Evolutionary conservation across 179 eudicot genomes (phyloP).

Genomic region (Beta corolliflora): DNA sequence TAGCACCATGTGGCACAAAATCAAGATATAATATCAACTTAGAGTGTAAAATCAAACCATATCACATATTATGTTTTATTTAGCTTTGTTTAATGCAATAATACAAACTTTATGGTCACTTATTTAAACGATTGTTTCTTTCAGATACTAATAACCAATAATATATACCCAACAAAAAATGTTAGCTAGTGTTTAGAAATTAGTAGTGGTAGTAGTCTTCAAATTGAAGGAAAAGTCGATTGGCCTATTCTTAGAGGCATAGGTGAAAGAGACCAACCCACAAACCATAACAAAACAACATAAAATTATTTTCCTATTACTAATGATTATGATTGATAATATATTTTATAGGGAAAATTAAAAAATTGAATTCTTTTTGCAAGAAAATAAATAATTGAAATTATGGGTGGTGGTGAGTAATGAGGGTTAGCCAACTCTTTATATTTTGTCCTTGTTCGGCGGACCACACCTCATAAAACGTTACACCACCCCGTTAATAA

Average conservation of each 20-base stretch:
- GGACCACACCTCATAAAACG: constrained; percentile 26
- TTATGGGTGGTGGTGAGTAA: constrained; percentile 29
- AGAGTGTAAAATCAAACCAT: constrained; percentile 15
- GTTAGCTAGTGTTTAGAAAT: background rate
- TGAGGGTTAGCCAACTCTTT: constrained; percentile 1
- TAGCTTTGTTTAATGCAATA: too few species aligned
- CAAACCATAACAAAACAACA: background rate
- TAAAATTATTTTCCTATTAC: constrained; percentile 2
- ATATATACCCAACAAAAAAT: constrained; percentile 2
- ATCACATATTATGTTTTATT: constrained; percentile 9
- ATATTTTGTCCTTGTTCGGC: constrained; percentile 34
- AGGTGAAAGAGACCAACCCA: constrained; percentile 17
- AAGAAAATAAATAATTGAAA: background rate
- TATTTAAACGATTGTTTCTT: background rate
- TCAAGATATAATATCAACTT: constrained; percentile 6
- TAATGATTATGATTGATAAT: background rate
- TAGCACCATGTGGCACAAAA: constrained; percentile 12
- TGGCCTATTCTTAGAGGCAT: constrained; percentile 20
- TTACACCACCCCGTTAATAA: background rate
- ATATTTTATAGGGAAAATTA: background rate
- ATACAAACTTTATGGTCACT: constrained; percentile 1
- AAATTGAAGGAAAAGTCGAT: constrained; percentile 21
- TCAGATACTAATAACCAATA: constrained; percentile 15
- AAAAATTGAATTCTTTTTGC: background rate
- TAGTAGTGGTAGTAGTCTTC: constrained; percentile 11